Evolutionary conservation across 306 rosid species (phyloP), one percentile per base, ranked within the genome.

Genomic region (Quercus alba): DNA sequence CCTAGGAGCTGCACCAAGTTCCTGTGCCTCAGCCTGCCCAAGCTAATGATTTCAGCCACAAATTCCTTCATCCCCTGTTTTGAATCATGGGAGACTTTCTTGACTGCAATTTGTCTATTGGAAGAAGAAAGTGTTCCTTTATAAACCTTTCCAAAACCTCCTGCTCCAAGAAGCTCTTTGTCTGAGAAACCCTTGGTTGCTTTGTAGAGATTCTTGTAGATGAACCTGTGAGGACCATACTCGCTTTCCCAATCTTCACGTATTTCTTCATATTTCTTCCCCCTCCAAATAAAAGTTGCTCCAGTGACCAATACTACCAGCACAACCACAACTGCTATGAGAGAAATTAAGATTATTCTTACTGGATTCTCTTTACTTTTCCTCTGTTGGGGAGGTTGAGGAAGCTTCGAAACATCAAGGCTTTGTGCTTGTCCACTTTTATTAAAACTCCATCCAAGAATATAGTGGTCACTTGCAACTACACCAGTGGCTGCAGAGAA

Each of bases 61-160:
- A 21, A 25, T 4, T 15, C 51, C 81, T 82, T 86, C 86, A 89
- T 83, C 14, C 97, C 97, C 70, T 93, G 94, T 64, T 89, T 81
- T 14, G 97, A 93, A 35, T 89, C 89, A 70, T 88, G 97, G 1
- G 92, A 89, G 19, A 90, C 85, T 66, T 69, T 85, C 73, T 93
- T 89, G 89, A 93, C 97, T 1, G 94, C 96, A 19, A 93, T 85
- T 57, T 90, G 89, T 7, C 46, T 59, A 21, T 88, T 86, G 13
- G 91, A 85, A 51, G 61, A 57, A 23, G 85, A 87, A 74, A 93
- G 72, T 26, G 79, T 77, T 18, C 97, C 97, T 88, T 76, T 89
- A 78, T 87, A 90, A 55, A 93, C 97, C 38, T 87, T 68, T 0
- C 97, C 97, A 77, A 93, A 90, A 56, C 97, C 97, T 13, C 97